Evolutionary conservation across 805 yeast genomes (phyloP).

Genomic region (Myxozyma kluyveri): DNA sequence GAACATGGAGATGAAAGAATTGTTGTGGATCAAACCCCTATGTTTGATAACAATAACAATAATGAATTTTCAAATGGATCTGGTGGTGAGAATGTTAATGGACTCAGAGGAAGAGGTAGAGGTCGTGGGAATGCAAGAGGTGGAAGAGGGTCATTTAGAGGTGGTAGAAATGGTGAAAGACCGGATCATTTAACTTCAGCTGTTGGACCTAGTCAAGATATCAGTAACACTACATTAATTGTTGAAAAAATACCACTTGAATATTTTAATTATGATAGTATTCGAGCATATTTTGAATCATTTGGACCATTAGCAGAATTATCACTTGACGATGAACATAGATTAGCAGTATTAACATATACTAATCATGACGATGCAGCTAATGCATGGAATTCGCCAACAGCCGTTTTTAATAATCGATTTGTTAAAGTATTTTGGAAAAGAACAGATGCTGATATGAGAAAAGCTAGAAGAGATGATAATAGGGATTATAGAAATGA

Average conservation of each 20-base stretch:
- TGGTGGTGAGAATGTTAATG: not conserved
- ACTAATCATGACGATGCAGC: slow-evolving; percentile 41
- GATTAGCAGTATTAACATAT: slow-evolving; percentile 44
- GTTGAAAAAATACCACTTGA: slow-evolving; percentile 48
- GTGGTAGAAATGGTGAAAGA: slow-evolving; percentile 2
- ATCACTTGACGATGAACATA: slow-evolving; percentile 32
- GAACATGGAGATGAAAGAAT: slow-evolving; percentile 28
- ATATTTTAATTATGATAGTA: slow-evolving; percentile 38
- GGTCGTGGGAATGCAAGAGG: slow-evolving; percentile 16
- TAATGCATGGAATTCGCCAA: slow-evolving; percentile 46
- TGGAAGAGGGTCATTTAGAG: slow-evolving; percentile 8
- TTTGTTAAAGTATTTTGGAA: slow-evolving; percentile 50
- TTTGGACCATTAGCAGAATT: slow-evolving; percentile 44
- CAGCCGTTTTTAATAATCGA: slow-evolving; percentile 49
- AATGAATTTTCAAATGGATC: not conserved
- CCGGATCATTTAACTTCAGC: slow-evolving; percentile 6
- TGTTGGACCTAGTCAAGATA: slow-evolving; percentile 18
- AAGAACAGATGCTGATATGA: slow-evolving; percentile 23
- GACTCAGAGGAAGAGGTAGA: slow-evolving; percentile 19
- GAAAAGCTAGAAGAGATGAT: not conserved
- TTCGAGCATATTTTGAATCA: slow-evolving; percentile 42
- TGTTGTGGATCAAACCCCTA: slow-evolving; percentile 10
- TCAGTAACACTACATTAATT: slow-evolving; percentile 38
- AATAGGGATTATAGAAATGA: not conserved
- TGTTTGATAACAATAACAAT: not conserved